A percentile compares a stretch with the other conserved stretches of the same genome.
phyloP scores from a whole-genome alignment of 1,284 basidiomycete species.

The Clitocybe nebularis region DNA sequence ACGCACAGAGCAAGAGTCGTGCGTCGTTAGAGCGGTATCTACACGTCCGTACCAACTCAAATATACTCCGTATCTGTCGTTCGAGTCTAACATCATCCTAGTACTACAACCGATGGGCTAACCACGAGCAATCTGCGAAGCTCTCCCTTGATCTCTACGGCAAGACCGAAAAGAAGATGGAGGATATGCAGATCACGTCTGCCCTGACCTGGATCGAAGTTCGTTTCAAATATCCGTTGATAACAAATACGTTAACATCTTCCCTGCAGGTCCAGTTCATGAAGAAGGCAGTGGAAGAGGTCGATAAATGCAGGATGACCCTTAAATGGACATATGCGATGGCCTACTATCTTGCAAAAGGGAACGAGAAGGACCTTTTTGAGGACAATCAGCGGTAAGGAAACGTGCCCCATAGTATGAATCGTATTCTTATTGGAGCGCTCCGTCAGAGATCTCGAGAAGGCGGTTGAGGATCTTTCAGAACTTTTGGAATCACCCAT shows the following conservation, averaged over 20 bases:
- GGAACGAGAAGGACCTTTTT: constrained; percentile 94
- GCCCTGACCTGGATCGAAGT: constrained; percentile 96
- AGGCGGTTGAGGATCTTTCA: constrained; percentile 92
- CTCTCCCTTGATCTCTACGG: constrained; percentile 89
- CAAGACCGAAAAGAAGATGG: constrained; percentile 99
- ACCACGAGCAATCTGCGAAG: constrained; percentile 97
- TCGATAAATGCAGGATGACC: constrained; percentile 88
- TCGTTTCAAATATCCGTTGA: background rate
- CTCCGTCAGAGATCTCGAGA: constrained; percentile 77
- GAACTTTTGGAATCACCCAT: constrained; percentile 90
- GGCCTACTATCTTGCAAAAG: constrained; percentile 89
- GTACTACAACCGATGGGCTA: constrained; percentile 98
- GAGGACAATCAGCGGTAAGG: constrained; percentile 91
- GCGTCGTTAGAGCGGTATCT: constrained; percentile 93
- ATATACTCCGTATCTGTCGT: constrained; percentile 1
- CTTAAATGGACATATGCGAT: constrained; percentile 99
- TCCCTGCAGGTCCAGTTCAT: constrained; percentile 76
- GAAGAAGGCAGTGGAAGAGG: constrained; percentile 93
- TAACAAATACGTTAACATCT: background rate
- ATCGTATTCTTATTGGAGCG: background rate
- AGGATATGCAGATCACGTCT: constrained; percentile 94
- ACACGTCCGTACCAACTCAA: constrained; percentile 61
- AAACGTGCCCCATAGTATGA: too few relatives aligned
- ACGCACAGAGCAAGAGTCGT: constrained; percentile 84
- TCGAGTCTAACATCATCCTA: constrained; percentile 26